phyloP scores from a whole-genome alignment of 2,329 filamentous ascomycete species.

The Aspergillus hortae region DNA sequence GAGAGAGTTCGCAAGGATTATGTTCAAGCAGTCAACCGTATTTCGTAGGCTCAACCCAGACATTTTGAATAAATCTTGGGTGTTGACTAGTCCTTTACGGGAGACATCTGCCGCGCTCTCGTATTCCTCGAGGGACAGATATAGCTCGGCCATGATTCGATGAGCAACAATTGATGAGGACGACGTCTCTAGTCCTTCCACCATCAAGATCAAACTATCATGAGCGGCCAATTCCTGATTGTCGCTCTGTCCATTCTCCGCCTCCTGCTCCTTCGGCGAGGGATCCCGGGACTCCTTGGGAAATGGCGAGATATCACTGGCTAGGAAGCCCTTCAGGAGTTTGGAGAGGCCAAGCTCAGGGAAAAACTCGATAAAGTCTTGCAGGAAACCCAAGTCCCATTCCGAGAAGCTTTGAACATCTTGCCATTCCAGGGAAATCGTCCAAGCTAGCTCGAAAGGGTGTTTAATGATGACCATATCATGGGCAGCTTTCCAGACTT shows the following conservation, averaged over 20 bases:
- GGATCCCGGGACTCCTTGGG: constrained; percentile 37
- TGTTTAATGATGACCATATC: constrained; percentile 98
- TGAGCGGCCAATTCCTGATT: constrained; percentile 60
- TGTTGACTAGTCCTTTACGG: constrained; percentile 65
- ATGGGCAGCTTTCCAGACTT: constrained; percentile 71
- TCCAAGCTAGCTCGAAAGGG: constrained; percentile 85
- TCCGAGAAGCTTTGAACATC: constrained; percentile 71
- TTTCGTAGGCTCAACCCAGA: constrained; percentile 68
- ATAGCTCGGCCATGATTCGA: constrained; percentile 78
- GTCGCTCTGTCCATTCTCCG: constrained; percentile 40
- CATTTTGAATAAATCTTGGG: constrained; percentile 59
- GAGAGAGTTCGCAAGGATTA: constrained; percentile 78
- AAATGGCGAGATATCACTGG: constrained; percentile 80
- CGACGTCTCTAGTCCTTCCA: constrained; percentile 62
- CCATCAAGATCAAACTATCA: constrained; percentile 77
- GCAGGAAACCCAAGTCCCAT: constrained; percentile 73
- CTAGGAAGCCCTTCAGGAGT: constrained; percentile 76
- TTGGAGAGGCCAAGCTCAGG: constrained; percentile 78
- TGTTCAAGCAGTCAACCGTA: constrained; percentile 68
- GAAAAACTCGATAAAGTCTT: constrained; percentile 79
- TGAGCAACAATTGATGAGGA: constrained; percentile 75
- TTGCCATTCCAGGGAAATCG: constrained; percentile 83
- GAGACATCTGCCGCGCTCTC: constrained; percentile 76
- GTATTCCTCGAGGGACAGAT: constrained; percentile 79
- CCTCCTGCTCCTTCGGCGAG: constrained; percentile 8